Evolutionary conservation across 1,139 yeast genomes (phyloP), one percentile per base, ranked within the genome.

Genomic region (Wickerhamomyces sp.): DNA sequence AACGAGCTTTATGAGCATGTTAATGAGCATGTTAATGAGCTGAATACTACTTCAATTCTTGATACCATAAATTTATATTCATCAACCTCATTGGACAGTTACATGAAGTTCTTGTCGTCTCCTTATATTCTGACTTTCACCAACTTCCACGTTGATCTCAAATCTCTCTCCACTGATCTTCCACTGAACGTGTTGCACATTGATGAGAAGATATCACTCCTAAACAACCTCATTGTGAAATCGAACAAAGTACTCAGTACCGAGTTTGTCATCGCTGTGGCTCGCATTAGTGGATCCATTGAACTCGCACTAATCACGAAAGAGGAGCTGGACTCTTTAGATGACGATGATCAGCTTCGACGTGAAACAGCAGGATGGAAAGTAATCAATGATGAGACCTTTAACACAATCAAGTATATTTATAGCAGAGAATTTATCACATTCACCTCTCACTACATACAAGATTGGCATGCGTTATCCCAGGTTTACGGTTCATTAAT

Each of bases 361-460:
- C n/a, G n/a, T n/a, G n/a, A n/a, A n/a, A n/a, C n/a, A n/a, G n/a
- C n/a, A n/a, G n/a, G n/a, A n/a, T 28, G 40, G 20, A 41, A 44
- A 17, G 20, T 50, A 7, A 45, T 53, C 9, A 19, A 37, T 5
- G 46, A 50, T 1, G 38, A 40, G 3, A 8, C 39, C 7, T 44
- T 47, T 29, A 38, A 36, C 8, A 27, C 37, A 1, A 38, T 56
- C 22, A 38, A 45, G 33, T 40, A 31, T n/a, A 33, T 57, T 3
- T 57, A 52, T 31, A 31, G 48, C 1, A 47, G 56, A 30, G 52
- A 53, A 0, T 54, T 55, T 28, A 41, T 56, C 10, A 30, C 45
- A 1, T 25, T 37, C 8, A 47, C 54, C 1, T 35, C 54, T 1
- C 21, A 13, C 3, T 8, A 38, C 7, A 29, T 53, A 9, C 35